Evolutionary conservation across 345 rosid genomes (phyloP).

Genomic region (Moricandia moricandioides): DNA sequence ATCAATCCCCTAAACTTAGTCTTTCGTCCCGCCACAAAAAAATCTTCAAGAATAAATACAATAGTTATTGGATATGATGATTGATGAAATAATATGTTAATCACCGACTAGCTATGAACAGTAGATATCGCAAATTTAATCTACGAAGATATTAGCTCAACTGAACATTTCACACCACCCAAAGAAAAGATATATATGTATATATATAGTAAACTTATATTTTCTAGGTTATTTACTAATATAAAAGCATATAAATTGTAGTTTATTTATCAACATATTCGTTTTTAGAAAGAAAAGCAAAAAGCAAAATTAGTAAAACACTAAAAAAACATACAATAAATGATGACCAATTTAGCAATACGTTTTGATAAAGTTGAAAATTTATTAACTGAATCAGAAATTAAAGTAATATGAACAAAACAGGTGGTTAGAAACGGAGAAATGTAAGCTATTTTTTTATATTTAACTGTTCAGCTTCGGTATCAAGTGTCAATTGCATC

Average conservation of each 20-base stretch:
- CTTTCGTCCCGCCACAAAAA: not conserved
- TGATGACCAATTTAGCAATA: not conserved
- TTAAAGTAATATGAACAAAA: not conserved
- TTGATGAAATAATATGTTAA: not conserved
- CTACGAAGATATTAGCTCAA: not conserved
- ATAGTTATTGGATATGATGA: not conserved
- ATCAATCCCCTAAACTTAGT: not conserved
- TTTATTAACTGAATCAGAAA: not conserved
- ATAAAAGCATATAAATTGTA: not conserved
- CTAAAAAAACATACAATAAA: not conserved
- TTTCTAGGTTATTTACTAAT: not conserved
- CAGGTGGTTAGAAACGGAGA: not conserved
- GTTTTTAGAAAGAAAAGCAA: not conserved
- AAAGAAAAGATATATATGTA: too few relatives aligned
- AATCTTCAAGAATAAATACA: not conserved
- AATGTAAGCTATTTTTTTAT: not conserved
- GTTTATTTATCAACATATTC: not conserved
- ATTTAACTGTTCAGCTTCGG: not conserved
- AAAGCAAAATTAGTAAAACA: not conserved
- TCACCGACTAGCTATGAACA: not conserved
- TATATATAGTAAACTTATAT: not conserved
- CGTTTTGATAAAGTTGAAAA: not conserved
- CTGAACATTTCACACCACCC: not conserved
- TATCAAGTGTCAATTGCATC: not conserved
- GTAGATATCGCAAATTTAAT: not conserved